These are phyloP conservation scores for Herpotrichia juniperi DNA, from an alignment of 2,329 filamentous ascomycete genomes.

Conservation along the genomic window DNA sequence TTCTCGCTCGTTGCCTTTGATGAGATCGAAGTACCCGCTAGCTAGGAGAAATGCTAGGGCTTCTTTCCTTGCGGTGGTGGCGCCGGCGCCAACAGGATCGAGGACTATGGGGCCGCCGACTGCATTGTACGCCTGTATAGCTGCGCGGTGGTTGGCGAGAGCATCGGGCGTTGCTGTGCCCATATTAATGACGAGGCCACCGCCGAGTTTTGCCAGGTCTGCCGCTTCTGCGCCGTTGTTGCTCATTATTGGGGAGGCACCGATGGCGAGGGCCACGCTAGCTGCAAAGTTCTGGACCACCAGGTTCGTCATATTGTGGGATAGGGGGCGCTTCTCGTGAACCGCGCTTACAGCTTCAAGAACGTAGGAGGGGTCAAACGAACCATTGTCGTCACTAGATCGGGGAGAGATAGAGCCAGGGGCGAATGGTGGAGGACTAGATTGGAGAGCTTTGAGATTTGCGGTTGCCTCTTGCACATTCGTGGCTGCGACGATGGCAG, in stretches of 20 bases:
- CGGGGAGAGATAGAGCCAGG: too few species aligned
- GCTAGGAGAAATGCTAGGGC: constrained; percentile 75
- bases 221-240: constrained; percentile 81
- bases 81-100: constrained; percentile 90
- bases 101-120: constrained; percentile 77
- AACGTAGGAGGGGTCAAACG: constrained; percentile 22
- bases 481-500: constrained; percentile 78
- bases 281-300: constrained; percentile 96
- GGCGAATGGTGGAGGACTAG: constrained; percentile 28
- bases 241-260: constrained; percentile 93
- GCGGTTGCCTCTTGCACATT: constrained; percentile 70
- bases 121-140: constrained; percentile 80
- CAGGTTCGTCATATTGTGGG: constrained; percentile 97
- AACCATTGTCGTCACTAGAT: constrained; percentile 16
- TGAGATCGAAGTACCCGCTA: constrained; percentile 79
- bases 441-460: constrained; percentile 64
- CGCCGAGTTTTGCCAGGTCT: constrained; percentile 79
- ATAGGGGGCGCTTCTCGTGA: constrained; percentile 70
- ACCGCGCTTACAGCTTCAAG: constrained; percentile 64
- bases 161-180: constrained; percentile 83
- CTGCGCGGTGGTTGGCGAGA: constrained; percentile 72
- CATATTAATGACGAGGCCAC: constrained; percentile 91
- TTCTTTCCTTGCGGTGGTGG: constrained; percentile 73
- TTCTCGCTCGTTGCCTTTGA: constrained; percentile 94
- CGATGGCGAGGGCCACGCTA: constrained; percentile 83